A percentile compares a stretch with the other conserved stretches of the same genome.
phyloP scores from a whole-genome alignment of 2,329 filamentous ascomycete genomes.

The Epichloe coenophiala region DNA sequence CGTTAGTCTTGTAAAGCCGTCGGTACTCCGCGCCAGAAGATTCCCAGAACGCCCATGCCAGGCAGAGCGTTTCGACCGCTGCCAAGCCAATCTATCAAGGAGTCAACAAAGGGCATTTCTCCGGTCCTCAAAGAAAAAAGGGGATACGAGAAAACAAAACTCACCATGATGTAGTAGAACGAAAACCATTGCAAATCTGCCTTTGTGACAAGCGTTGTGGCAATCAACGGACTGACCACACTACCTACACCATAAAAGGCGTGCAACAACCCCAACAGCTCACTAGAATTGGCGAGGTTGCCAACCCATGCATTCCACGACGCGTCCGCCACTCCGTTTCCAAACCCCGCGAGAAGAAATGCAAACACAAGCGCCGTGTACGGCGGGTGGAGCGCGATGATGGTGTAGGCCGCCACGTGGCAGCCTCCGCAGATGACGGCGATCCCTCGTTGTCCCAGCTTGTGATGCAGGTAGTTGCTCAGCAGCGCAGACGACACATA shows the following conservation, averaged over 20 bases:
- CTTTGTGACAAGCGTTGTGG: slow-evolving; percentile 56
- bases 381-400: slow-evolving; percentile 48
- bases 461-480: slow-evolving; percentile 47
- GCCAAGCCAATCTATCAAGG: slow-evolving; percentile 40
- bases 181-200: slow-evolving; percentile 49
- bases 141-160: slow-evolving; percentile 8
- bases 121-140: no score
- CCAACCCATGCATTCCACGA: slow-evolving; percentile 41
- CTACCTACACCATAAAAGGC: slow-evolving; percentile 54
- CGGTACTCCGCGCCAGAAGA: slow-evolving; percentile 10
- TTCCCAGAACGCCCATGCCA: slow-evolving; percentile 45
- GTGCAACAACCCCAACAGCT: slow-evolving; percentile 52
- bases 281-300: slow-evolving; percentile 54
- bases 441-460: slow-evolving; percentile 52
- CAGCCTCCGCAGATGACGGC: slow-evolving; percentile 47
- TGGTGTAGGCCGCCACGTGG: slow-evolving; percentile 47
- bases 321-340: slow-evolving; percentile 48
- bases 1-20: slow-evolving; percentile 6
- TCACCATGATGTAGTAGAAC: slow-evolving; percentile 65
- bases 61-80: slow-evolving; percentile 36
- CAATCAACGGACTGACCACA: slow-evolving; percentile 54
- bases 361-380: slow-evolving; percentile 49
- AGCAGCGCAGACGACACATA: slow-evolving; percentile 47
- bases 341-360: slow-evolving; percentile 51
- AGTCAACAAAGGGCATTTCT: no score